phyloP scores from a whole-genome alignment of 768 basidiomycete genomes.

The Nevesoporus exiguus region DNA sequence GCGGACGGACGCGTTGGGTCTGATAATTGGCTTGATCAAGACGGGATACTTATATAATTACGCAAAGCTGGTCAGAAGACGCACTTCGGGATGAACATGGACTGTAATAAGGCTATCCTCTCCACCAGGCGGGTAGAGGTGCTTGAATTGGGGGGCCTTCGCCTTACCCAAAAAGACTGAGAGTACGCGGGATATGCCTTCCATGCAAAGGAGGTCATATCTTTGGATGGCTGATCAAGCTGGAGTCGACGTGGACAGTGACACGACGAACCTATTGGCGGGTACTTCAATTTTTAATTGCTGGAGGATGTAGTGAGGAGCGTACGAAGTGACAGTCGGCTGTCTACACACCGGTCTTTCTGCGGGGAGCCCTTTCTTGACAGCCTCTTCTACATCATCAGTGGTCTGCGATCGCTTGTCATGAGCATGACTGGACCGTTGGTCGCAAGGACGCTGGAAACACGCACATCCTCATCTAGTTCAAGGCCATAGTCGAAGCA shows the following conservation, averaged over 20 bases:
- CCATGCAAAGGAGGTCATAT: slow-evolving; percentile 96
- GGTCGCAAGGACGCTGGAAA: not conserved
- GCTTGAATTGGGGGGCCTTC: slow-evolving; percentile 66
- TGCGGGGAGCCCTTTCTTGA: slow-evolving; percentile 79
- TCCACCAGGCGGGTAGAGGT: slow-evolving; percentile 68
- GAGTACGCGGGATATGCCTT: slow-evolving; percentile 88
- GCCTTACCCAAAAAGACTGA: slow-evolving; percentile 74
- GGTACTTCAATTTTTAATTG: slow-evolving; percentile 99
- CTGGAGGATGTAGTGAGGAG: slow-evolving; percentile 36
- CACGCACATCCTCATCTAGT: slow-evolving; percentile 91
- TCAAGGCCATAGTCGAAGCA: slow-evolving; percentile 98
- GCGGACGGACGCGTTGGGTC: slow-evolving; percentile 82
- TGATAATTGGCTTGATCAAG: slow-evolving; percentile 28
- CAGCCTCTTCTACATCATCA: slow-evolving; percentile 75
- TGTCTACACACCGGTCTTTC: slow-evolving; percentile 67
- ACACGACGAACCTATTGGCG: slow-evolving; percentile 73
- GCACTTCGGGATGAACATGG: slow-evolving; percentile 69
- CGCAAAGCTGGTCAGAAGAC: slow-evolving; percentile 16
- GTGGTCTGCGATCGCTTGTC: slow-evolving; percentile 63
- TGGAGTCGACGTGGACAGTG: not conserved
- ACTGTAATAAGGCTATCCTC: slow-evolving; percentile 63
- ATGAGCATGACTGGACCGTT: not conserved
- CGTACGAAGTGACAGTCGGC: not conserved
- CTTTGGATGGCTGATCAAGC: slow-evolving; percentile 38
- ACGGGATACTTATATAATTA: not conserved